Conservation (phyloP, 2,329 filamentous ascomycete species). For the Colletotrichum sp. region DNA sequence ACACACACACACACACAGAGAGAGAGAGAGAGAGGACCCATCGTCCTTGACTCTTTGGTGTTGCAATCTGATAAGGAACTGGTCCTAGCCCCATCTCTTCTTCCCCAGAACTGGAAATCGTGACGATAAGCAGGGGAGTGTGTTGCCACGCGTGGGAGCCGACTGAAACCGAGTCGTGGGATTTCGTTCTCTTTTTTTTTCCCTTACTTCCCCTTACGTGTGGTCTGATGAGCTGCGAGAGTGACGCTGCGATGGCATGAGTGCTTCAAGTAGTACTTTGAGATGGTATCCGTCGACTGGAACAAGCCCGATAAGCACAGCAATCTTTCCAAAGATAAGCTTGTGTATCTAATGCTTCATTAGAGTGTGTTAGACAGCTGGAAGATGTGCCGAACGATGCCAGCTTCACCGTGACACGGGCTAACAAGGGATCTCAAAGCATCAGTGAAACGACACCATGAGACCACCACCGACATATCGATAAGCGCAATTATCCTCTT, state of each 20-base stretch:
- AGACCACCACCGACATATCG: neutral
- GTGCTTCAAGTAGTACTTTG: neutral
- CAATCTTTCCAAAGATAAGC: neutral
- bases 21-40: neutral
- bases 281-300: neutral
- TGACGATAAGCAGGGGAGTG: neutral
- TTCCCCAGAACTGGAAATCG: neutral
- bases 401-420: neutral
- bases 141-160: neutral
- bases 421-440: neutral
- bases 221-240: neutral
- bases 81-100: neutral
- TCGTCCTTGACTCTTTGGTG: neutral
- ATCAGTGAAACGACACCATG: neutral
- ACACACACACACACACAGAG: neutral
- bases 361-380: fast-evolving
- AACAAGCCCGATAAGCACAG: neutral
- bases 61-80: neutral
- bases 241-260: neutral
- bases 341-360: neutral
- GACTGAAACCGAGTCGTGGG: neutral
- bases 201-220: neutral
- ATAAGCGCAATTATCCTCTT: too few relatives aligned
- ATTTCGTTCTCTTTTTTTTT: neutral
- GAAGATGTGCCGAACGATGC: neutral